Evolutionary conservation across 768 basidiomycete genomes (phyloP), one percentile per base, ranked within the genome.

Genomic region (Lentinula edodes): DNA sequence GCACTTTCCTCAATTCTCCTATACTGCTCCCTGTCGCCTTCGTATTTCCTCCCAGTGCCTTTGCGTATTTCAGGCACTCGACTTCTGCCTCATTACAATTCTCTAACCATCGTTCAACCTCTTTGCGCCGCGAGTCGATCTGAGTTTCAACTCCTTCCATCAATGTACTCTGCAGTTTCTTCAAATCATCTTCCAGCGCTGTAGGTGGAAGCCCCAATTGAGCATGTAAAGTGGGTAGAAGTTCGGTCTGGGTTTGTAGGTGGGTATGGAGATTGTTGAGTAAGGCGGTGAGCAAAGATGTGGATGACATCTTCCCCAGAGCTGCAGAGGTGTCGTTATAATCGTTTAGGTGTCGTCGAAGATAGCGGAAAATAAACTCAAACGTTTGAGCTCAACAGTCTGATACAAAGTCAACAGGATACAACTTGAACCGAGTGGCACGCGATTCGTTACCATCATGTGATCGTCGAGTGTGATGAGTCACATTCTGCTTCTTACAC

Each of bases 191-290:
- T 70, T 91, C 85, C 46, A 95, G 83, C 0, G 92, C 88, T 10
- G 86, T 85, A 32, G 84, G 73, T 8, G 93, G 91, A 13, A 95
- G 80, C 36, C 91, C 93, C 15, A 96, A 89, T 68, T 91, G 91
- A 0, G 84, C 79, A 72, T 95, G 93, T 4, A 96, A 78, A 6
- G 87, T 85, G 15, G 92, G 92, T 2, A 96, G 78, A 36, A 92
- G 79, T 64, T 90, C 87, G 0, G 91, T 92, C 73, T 95, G 93
- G 1, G 86, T 75, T 71, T 90, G 89, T 5, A 94, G 76, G 71
- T 91, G 89, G 2, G 85, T 80, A 65, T 93, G 90, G 32, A 95
- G 72, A 20, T 90, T 88, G 70, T 89, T 85, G 8, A 94, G 79
- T 15, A 93, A 80, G 10, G 87, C 78, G 41, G 87, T 90, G 52